Conservation (phyloP, 2,329 filamentous ascomycete species). For the Dryadomyces quercivorus region DNA sequence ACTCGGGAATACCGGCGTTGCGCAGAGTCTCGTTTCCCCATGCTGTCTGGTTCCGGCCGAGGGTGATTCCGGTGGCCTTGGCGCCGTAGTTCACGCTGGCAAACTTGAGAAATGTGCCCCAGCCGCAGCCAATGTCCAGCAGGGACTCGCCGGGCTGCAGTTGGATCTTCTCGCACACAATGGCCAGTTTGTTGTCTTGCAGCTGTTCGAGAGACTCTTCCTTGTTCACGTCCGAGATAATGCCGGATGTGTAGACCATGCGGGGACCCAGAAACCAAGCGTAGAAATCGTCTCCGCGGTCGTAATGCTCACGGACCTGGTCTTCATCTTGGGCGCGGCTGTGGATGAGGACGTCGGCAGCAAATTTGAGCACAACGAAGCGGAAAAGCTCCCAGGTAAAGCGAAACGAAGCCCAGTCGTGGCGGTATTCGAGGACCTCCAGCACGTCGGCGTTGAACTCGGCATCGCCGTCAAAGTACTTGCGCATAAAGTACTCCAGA, state of each 20-base stretch:
- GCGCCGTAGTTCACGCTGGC: constrained; percentile 86
- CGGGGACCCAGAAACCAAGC: constrained; percentile 95
- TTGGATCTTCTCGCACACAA: constrained; percentile 92
- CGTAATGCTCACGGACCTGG: constrained; percentile 94
- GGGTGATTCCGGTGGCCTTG: constrained; percentile 73
- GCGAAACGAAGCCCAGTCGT: constrained; percentile 69
- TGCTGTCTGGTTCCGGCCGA: constrained; percentile 89
- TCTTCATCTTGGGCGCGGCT: constrained; percentile 65
- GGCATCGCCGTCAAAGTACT: constrained; percentile 48
- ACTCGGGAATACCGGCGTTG: constrained; percentile 67
- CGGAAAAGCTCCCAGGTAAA: background rate
- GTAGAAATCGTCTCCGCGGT: constrained; percentile 97
- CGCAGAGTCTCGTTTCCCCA: constrained; percentile 90
- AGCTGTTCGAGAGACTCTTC: constrained; percentile 91
- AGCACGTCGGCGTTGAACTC: constrained; percentile 91
- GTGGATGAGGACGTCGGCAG: background rate
- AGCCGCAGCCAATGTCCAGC: constrained; percentile 94
- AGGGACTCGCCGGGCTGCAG: constrained; percentile 69
- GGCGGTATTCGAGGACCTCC: constrained; percentile 82
- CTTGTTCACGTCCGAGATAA: constrained; percentile 75
- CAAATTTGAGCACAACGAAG: background rate
- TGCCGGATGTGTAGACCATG: constrained; percentile 96
- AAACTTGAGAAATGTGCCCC: constrained; percentile 90
- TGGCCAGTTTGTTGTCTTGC: constrained; percentile 92
- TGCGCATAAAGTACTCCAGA: constrained; percentile 61